Evolutionary conservation across 78 protist genomes (phyloP).

Genomic region (Planoprotostelium fungivorum): DNA sequence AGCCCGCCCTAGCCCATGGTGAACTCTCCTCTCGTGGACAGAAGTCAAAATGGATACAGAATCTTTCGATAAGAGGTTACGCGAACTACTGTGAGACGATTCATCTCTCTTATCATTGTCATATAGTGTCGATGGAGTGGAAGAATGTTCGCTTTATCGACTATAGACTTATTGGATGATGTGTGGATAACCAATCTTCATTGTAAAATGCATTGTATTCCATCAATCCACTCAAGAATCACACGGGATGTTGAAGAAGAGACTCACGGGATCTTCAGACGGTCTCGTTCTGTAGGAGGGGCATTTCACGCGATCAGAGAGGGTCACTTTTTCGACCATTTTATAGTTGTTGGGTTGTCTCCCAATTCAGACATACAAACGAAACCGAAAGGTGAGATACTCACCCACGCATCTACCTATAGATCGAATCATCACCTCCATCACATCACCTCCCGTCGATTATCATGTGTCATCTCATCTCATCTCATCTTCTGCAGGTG

Average conservation of each 20-base stretch:
- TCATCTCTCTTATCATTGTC: not conserved
- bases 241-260: no score
- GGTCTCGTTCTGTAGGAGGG: not conserved
- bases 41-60: conserved; percentile 1
- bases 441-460: no score
- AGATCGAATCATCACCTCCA: no score
- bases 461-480: not conserved
- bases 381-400: no score
- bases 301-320: not conserved
- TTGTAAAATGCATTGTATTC: not conserved
- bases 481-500: not conserved
- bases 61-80: not conserved
- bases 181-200: not conserved
- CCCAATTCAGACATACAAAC: not conserved
- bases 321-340: not conserved
- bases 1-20: no score
- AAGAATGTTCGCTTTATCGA: not conserved
- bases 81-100: not conserved
- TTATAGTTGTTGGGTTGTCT: not conserved
- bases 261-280: no score
- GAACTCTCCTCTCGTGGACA: no score
- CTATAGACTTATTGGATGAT: not conserved
- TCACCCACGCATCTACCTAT: no score
- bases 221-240: no score
- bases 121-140: not conserved